A percentile compares a stretch with the other conserved stretches of the same genome.
Evolutionary conservation across 2,329 filamentous ascomycete species (phyloP).

Genomic region (Penicillium digitatum): DNA sequence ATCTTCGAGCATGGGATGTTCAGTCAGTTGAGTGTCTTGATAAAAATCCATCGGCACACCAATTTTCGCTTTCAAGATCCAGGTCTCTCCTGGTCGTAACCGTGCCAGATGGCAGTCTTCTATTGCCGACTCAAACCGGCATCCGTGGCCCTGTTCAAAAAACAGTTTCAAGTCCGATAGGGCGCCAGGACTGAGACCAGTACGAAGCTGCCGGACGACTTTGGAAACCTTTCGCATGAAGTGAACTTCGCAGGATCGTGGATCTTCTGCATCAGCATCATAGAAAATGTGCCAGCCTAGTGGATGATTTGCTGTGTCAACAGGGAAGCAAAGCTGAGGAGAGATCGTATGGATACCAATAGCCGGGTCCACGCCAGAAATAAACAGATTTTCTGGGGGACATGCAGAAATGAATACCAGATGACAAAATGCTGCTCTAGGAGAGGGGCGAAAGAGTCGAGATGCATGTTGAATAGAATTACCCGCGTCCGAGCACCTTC

Average conservation of each 20-base stretch:
- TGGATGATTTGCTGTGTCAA: slow-evolving; percentile 12
- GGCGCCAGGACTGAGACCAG: slow-evolving; percentile 27
- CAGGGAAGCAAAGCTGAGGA: slow-evolving; percentile 22
- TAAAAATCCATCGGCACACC: slow-evolving; percentile 15
- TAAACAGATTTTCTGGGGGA: slow-evolving; percentile 13
- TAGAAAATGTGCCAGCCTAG: slow-evolving; percentile 31
- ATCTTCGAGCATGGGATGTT: slow-evolving; percentile 18
- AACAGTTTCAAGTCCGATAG: slow-evolving; percentile 25
- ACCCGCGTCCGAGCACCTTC: slow-evolving; percentile 8
- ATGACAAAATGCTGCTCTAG: slow-evolving; percentile 30
- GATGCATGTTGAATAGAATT: slow-evolving; percentile 26
- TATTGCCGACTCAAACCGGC: slow-evolving; percentile 21
- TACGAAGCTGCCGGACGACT: slow-evolving; percentile 28
- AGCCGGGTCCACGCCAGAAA: slow-evolving; percentile 21
- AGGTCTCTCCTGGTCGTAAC: slow-evolving; percentile 33
- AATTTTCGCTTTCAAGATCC: slow-evolving; percentile 28
- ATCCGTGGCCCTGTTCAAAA: slow-evolving; percentile 22
- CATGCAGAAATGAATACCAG: slow-evolving; percentile 32
- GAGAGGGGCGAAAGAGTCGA: slow-evolving; percentile 21
- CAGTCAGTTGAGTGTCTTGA: neutral
- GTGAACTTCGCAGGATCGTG: slow-evolving; percentile 7
- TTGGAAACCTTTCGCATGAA: slow-evolving; percentile 23
- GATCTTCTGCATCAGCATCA: slow-evolving; percentile 15
- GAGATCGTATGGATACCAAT: slow-evolving; percentile 36
- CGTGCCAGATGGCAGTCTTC: slow-evolving; percentile 17